Evolutionary conservation across 2,329 filamentous ascomycete species (phyloP).

Genomic region (Dendrostoma leiphaemia): DNA sequence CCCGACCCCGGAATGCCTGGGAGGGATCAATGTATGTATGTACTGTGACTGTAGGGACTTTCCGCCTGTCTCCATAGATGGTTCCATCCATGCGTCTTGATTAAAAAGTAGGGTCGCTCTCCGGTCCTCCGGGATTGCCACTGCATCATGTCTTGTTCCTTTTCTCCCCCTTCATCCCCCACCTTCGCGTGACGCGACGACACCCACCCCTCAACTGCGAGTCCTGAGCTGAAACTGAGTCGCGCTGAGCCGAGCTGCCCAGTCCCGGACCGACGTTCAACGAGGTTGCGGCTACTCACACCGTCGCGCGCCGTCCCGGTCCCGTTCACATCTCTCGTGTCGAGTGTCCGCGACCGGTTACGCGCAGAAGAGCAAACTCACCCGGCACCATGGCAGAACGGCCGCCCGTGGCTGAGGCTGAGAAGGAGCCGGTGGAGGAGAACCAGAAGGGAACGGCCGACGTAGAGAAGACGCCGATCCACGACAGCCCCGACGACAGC

Average conservation of each 20-base stretch:
- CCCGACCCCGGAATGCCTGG: not conserved
- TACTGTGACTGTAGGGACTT: not conserved
- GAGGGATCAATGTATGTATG: not conserved
- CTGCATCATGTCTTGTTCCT: slow-evolving; percentile 15
- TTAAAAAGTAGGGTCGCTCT: slow-evolving; percentile 11
- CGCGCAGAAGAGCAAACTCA: not conserved
- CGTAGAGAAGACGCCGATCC: slow-evolving; percentile 12
- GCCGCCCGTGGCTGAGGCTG: not conserved
- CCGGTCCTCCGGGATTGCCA: not conserved
- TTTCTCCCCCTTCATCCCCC: not conserved
- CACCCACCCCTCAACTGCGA: not conserved
- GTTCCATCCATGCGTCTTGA: not conserved
- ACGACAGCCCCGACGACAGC: slow-evolving; percentile 8
- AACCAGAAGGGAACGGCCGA: slow-evolving; percentile 10
- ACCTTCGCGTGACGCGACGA: slow-evolving; percentile 9
- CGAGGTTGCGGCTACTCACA: too few species aligned
- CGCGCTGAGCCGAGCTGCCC: not conserved
- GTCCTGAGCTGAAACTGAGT: not conserved
- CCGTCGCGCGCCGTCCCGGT: too few species aligned
- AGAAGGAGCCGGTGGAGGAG: not conserved
- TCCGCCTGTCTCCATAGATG: not conserved
- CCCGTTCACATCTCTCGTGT: too few species aligned
- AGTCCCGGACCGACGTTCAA: not conserved
- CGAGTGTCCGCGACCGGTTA: too few species aligned
- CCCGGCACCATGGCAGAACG: not conserved